phyloP scores from a whole-genome alignment of 768 basidiomycete genomes.

The Coprinopsis strossmayeri region DNA sequence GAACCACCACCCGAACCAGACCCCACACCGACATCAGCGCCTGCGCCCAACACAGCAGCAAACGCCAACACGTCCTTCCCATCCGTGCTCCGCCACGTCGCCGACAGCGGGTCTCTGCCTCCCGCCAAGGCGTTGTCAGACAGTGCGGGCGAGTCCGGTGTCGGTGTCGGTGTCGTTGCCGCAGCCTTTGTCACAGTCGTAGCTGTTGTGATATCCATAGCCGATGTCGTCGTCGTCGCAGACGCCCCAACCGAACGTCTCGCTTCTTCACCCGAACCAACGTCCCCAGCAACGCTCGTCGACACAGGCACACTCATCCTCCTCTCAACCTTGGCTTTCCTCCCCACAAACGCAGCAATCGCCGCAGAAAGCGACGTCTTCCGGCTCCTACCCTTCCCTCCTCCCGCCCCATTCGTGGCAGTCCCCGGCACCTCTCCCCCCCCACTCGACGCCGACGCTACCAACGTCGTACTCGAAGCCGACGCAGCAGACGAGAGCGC shows the following conservation, averaged over 20 bases:
- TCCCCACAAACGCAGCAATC: not conserved
- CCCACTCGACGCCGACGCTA: not conserved
- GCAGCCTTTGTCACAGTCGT: not conserved
- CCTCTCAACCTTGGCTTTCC: not conserved
- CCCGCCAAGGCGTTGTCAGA: too few species aligned
- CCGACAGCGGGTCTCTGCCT: too few species aligned
- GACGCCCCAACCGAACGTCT: not conserved
- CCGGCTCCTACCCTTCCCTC: not conserved
- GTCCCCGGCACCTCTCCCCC: not conserved
- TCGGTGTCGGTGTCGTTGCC: not conserved
- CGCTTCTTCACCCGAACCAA: not conserved
- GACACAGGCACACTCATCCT: not conserved
- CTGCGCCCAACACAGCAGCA: not conserved
- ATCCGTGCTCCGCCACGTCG: too few species aligned
- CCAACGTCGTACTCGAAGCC: not conserved
- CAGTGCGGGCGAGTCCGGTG: too few species aligned
- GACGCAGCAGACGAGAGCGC: not conserved
- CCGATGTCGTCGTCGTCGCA: too few species aligned
- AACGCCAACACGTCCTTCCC: too few species aligned
- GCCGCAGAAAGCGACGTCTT: not conserved
- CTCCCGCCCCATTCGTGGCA: not conserved
- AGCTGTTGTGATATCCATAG: not conserved
- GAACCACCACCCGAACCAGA: conserved; percentile 6
- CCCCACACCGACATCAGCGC: not conserved
- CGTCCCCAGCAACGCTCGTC: not conserved